Percentiles rank a stretch among this genome's conserved stretches.
phyloP scores from a whole-genome alignment of 1,284 basidiomycete species.

The Trichosporon sp. region DNA sequence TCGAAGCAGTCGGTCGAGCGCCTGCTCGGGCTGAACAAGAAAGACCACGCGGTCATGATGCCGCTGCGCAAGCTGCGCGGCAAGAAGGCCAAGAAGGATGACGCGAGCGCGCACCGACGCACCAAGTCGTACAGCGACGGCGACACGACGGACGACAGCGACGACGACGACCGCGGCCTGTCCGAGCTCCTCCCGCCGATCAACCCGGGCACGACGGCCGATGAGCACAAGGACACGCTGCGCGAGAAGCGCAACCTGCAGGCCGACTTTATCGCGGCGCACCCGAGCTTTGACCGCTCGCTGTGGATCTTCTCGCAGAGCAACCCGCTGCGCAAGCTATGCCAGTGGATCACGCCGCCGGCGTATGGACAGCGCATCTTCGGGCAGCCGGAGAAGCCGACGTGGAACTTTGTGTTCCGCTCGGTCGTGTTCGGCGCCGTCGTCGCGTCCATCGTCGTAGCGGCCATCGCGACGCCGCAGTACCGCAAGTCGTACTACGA shows the following conservation, averaged over 20 bases:
- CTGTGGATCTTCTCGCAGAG: conserved; percentile 87
- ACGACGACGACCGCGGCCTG: conserved; percentile 41
- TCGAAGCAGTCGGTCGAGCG: conserved; percentile 29
- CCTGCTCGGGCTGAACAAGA: conserved; percentile 31
- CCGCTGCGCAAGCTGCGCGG: neutral
- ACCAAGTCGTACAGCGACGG: neutral
- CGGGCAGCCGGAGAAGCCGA: conserved; percentile 63
- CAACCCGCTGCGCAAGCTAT: conserved; percentile 67
- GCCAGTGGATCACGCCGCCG: conserved; percentile 79
- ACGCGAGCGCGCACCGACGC: neutral
- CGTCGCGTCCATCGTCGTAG: conserved; percentile 76
- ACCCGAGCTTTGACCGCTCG: conserved; percentile 86
- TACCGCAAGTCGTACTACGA: conserved; percentile 75
- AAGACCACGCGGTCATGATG: conserved; percentile 3
- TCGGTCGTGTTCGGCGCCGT: conserved; percentile 70
- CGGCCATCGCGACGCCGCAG: conserved; percentile 76
- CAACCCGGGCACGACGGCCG: conserved; percentile 30
- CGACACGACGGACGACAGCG: conserved; percentile 21
- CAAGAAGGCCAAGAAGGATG: neutral
- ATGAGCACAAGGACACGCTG: conserved; percentile 55
- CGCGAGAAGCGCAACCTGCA: conserved; percentile 75
- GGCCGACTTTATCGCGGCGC: conserved; percentile 80
- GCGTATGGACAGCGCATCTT: conserved; percentile 80
- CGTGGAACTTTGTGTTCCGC: conserved; percentile 70
- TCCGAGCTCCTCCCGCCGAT: conserved; percentile 42